Percentiles rank a stretch among this genome's conserved stretches.
Evolutionary conservation across 768 basidiomycete genomes (phyloP).

Genomic region (Collybia mongolica): DNA sequence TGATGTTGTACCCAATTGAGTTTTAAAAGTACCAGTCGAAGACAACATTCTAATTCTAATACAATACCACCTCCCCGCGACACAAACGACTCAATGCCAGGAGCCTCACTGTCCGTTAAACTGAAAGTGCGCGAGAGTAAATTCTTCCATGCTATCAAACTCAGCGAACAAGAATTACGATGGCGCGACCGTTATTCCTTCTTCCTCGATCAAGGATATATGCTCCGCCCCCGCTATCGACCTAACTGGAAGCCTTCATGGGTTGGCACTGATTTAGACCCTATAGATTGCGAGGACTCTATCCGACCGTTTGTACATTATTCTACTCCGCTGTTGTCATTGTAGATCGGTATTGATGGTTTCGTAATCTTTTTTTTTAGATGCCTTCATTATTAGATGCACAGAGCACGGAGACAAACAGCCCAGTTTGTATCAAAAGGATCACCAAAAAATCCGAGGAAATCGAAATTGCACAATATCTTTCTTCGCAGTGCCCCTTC

Average conservation of each 20-base stretch:
- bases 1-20: too few species aligned
- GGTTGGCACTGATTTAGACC: constrained; percentile 11
- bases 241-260: constrained; percentile 30
- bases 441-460: constrained; percentile 7
- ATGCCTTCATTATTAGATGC: constrained; percentile 9
- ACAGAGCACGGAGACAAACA: background rate
- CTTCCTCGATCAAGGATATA: constrained; percentile 21
- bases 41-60: too few species aligned
- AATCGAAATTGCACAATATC: constrained; percentile 7
- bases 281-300: constrained; percentile 4
- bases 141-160: background rate
- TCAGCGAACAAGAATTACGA: constrained; percentile 11
- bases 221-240: constrained; percentile 25
- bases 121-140: background rate
- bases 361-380: background rate
- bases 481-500: background rate
- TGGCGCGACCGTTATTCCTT: constrained; percentile 24
- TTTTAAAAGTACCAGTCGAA: too few species aligned
- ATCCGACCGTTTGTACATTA: background rate
- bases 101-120: background rate
- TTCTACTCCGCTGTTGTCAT: background rate
- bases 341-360: background rate
- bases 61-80: too few species aligned
- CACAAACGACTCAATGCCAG: background rate
- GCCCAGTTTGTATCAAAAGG: constrained; percentile 8